A percentile compares a stretch with the other conserved stretches of the same genome.
Evolutionary conservation across 2,329 filamentous ascomycete genomes (phyloP).

Genomic region (Xylaria sp.): DNA sequence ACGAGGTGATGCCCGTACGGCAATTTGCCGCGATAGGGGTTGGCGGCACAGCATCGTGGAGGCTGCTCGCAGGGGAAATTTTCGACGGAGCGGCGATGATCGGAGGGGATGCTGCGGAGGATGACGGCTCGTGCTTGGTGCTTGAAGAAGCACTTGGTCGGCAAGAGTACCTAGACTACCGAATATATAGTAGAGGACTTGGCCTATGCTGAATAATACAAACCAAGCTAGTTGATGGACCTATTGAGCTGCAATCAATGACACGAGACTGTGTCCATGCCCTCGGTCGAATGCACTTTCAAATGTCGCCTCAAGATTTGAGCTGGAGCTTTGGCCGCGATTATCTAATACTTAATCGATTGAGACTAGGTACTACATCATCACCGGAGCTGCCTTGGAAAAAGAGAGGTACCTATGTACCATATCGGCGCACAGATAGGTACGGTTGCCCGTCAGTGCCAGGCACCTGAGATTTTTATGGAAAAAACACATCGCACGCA

Average conservation of each 20-base stretch:
- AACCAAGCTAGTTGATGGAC: not conserved
- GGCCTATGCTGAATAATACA: conserved; percentile 11
- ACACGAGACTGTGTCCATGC: conserved; percentile 40
- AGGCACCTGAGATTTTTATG: too few relatives aligned
- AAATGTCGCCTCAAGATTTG: conserved; percentile 40
- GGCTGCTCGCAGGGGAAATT: conserved; percentile 33
- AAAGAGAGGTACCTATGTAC: not conserved
- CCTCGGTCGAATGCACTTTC: conserved; percentile 35
- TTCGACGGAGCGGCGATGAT: conserved; percentile 38
- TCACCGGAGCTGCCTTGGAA: conserved; percentile 27
- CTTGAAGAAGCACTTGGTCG: conserved; percentile 10
- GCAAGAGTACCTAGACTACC: conserved; percentile 4
- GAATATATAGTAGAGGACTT: conserved; percentile 1
- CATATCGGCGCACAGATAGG: too few relatives aligned
- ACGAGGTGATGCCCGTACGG: conserved; percentile 42
- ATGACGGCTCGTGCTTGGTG: not conserved
- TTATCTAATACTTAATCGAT: conserved; percentile 40
- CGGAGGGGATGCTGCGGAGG: conserved; percentile 24
- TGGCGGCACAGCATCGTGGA: conserved; percentile 51
- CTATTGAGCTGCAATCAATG: conserved; percentile 13
- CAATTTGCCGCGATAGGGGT: conserved; percentile 48
- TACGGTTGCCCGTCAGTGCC: too few relatives aligned
- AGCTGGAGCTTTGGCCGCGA: conserved; percentile 36
- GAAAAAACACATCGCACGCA: too few relatives aligned
- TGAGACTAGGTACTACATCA: conserved; percentile 38